A percentile compares a stretch with the other conserved stretches of the same genome.
phyloP scores from a whole-genome alignment of 371 early-diverging fungal genomes.

The Caulochytrium protostelioides region DNA sequence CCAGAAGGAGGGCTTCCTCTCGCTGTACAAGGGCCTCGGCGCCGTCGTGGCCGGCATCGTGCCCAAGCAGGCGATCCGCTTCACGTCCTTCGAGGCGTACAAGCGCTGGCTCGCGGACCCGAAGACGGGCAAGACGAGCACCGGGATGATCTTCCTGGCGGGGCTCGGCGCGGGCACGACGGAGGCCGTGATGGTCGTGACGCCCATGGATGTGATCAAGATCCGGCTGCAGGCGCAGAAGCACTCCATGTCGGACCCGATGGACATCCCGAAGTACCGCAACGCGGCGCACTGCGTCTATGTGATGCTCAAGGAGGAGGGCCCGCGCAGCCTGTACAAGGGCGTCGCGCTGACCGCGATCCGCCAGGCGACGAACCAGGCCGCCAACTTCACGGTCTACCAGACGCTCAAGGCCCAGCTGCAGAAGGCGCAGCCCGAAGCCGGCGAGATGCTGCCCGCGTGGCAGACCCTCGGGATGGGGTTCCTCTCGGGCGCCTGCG shows the following conservation, averaged over 20 bases:
- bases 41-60: conserved; percentile 94
- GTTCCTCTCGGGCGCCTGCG: conserved; percentile 72
- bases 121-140: conserved; percentile 39
- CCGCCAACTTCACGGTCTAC: conserved; percentile 93
- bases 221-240: conserved; percentile 90
- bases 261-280: conserved; percentile 89
- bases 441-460: conserved; percentile 60
- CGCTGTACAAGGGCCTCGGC: conserved; percentile 91
- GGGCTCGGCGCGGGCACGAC: conserved; percentile 88
- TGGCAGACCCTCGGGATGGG: conserved; percentile 80
- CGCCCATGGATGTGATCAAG: conserved; percentile 93
- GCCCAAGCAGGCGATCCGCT: conserved; percentile 96
- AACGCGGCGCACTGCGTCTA: conserved; percentile 82
- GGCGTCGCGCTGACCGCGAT: conserved; percentile 84
- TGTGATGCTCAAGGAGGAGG: conserved; percentile 81
- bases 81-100: conserved; percentile 85
- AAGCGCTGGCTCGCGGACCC: conserved; percentile 58
- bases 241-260: conserved; percentile 85
- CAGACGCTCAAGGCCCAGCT: conserved; percentile 64
- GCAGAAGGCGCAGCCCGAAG: conserved; percentile 28
- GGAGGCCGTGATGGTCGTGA: conserved; percentile 91
- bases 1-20: conserved; percentile 63
- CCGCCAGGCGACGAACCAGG: conserved; percentile 94
- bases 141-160: conserved; percentile 60
- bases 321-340: conserved; percentile 72